Evolutionary conservation across 164 flowering plant genomes (phyloP).

Genomic region (Buxus sempervirens): DNA sequence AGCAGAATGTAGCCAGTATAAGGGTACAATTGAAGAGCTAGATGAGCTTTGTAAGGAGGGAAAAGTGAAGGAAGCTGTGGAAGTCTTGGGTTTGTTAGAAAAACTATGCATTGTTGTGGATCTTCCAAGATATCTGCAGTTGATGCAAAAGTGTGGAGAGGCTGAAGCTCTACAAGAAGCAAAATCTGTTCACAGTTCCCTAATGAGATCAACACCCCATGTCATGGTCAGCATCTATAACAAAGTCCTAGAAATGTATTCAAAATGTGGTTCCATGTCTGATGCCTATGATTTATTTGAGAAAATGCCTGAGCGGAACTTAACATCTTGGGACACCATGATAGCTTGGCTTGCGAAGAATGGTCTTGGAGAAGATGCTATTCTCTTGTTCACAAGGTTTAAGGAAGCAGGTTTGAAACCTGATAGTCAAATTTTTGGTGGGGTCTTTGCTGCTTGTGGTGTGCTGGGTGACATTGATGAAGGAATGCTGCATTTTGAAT

Average conservation of each 20-base stretch:
- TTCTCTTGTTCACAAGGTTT: conserved; percentile 56
- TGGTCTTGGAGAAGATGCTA: conserved; percentile 69
- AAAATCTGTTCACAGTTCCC: conserved; percentile 47
- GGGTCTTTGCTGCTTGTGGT: conserved; percentile 64
- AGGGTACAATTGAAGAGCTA: conserved; percentile 50
- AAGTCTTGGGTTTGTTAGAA: conserved; percentile 43
- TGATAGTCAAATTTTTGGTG: conserved; percentile 55
- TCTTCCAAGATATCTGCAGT: conserved; percentile 32
- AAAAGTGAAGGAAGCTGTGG: conserved; percentile 61
- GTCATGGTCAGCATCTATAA: conserved; percentile 40
- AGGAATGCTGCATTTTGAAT: conserved; percentile 70
- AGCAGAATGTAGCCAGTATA: conserved; percentile 19
- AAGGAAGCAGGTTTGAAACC: conserved; percentile 61
- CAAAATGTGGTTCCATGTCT: conserved; percentile 54
- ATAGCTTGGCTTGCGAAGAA: conserved; percentile 57
- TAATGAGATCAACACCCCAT: conserved; percentile 28
- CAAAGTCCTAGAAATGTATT: conserved; percentile 64
- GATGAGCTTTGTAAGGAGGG: conserved; percentile 52
- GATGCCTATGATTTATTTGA: conserved; percentile 53
- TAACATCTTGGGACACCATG: conserved; percentile 78
- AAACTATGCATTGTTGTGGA: conserved; percentile 39
- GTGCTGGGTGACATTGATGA: conserved; percentile 51
- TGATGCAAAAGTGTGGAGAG: conserved; percentile 64
- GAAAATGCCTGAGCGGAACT: conserved; percentile 51
- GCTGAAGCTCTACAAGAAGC: conserved; percentile 50